These are phyloP conservation scores for Pyrenopolyporus hunteri DNA, from an alignment of 495 filamentous ascomycete genomes.

Conservation along the genomic window DNA sequence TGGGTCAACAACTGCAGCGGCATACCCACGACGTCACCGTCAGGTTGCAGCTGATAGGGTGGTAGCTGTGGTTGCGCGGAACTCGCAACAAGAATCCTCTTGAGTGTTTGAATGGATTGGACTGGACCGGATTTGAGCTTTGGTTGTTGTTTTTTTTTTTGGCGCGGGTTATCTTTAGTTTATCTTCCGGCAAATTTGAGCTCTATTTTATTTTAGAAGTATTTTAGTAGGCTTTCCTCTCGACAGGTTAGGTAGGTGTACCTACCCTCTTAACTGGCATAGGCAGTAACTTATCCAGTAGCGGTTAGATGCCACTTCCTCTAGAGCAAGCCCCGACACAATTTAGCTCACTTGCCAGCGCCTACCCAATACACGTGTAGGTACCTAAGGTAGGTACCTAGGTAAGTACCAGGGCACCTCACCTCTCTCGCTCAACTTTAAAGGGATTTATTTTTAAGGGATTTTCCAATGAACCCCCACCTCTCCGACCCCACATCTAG, in stretches of 20 bases:
- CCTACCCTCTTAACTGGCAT: background rate
- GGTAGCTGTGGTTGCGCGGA: no score
- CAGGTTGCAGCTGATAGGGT: slow-evolving; percentile 18
- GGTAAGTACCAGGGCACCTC: no score
- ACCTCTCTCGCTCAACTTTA: no score
- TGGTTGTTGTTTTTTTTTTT: slow-evolving; percentile 3
- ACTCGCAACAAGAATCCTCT: slow-evolving; percentile 30
- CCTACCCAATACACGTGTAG: no score
- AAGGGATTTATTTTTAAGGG: no score
- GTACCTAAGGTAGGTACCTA: no score
- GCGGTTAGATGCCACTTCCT: background rate
- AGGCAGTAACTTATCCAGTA: background rate
- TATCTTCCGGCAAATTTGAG: background rate
- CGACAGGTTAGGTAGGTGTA: no score
- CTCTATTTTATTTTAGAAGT: background rate
- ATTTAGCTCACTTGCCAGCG: slow-evolving; percentile 12
- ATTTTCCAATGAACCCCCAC: slow-evolving; percentile 21
- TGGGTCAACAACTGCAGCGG: background rate
- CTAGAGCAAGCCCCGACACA: background rate
- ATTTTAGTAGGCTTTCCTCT: no score
- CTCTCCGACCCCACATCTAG: slow-evolving; percentile 4
- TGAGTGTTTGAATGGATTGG: slow-evolving; percentile 30
- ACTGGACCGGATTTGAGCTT: no score
- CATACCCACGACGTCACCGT: slow-evolving; percentile 28
- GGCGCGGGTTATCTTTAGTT: slow-evolving; percentile 22